Evolutionary conservation across 768 basidiomycete genomes (phyloP).

Genomic region (Guyanaporus albipodus): DNA sequence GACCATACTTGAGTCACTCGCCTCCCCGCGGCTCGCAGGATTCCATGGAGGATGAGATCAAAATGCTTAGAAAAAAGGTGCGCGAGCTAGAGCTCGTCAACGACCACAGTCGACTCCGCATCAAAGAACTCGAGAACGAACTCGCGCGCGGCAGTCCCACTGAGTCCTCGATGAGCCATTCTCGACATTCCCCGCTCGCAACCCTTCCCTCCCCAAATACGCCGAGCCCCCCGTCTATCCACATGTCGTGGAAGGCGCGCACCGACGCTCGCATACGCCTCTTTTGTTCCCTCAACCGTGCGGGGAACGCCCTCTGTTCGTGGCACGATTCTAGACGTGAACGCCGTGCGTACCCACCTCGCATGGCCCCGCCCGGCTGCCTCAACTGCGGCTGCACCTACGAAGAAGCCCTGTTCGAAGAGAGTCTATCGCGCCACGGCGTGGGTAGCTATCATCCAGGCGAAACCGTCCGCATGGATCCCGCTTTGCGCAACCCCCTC

Average conservation of each 20-base stretch:
- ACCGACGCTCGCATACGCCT: constrained; percentile 67
- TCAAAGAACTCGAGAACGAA: constrained; percentile 46
- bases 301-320: constrained; percentile 83
- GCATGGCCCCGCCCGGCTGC: constrained; percentile 71
- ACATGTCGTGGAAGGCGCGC: constrained; percentile 64
- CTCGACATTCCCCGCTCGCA: constrained; percentile 9
- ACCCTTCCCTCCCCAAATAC: constrained; percentile 24
- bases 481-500: constrained; percentile 77
- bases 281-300: constrained; percentile 80
- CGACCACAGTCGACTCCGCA: constrained; percentile 45
- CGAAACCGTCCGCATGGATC: constrained; percentile 86
- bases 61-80: constrained; percentile 51
- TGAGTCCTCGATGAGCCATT: constrained; percentile 21
- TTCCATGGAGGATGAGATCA: constrained; percentile 47
- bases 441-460: constrained; percentile 84
- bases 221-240: constrained; percentile 40
- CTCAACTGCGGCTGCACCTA: constrained; percentile 86
- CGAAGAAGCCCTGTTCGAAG: constrained; percentile 84
- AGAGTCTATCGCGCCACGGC: constrained; percentile 71
- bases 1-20: constrained; percentile 19
- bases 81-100: constrained; percentile 62
- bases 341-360: constrained; percentile 70
- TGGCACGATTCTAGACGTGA: constrained; percentile 90
- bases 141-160: constrained; percentile 33
- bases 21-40: constrained; percentile 17